These are phyloP conservation scores for Kitagawia praeruptora DNA, from an alignment of 129 eudicot genomes.

Conservation along the genomic window DNA sequence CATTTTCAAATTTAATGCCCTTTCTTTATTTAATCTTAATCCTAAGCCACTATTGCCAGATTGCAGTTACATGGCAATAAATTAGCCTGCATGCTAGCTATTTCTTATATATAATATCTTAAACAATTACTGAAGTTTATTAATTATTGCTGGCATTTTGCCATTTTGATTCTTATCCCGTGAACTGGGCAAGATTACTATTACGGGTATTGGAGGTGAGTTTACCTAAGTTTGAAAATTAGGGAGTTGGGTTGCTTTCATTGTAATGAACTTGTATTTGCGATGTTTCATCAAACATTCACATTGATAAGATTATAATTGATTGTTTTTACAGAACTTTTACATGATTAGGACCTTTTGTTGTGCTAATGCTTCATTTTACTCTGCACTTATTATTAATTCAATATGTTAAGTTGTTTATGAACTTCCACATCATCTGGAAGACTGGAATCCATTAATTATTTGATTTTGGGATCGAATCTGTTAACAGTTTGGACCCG, in stretches of 20 bases:
- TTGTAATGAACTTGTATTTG: neutral
- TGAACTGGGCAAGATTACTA: neutral
- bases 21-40: neutral
- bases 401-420: neutral
- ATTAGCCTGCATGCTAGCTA: neutral
- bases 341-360: neutral
- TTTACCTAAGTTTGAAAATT: neutral
- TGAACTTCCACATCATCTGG: neutral
- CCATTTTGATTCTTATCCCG: neutral
- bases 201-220: neutral
- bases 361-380: neutral
- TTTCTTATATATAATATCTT: no score
- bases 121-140: no score
- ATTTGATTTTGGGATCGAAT: neutral
- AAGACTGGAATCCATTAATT: neutral
- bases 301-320: neutral
- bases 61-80: neutral
- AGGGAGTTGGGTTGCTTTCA: neutral
- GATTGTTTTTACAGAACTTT: neutral
- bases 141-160: neutral
- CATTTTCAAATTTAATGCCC: neutral
- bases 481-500: conserved; percentile 64
- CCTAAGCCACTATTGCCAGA: neutral
- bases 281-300: neutral
- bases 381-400: neutral